These are phyloP conservation scores for Isatis lusitanica DNA, from an alignment of 441 rosid species.

Conservation along the genomic window DNA sequence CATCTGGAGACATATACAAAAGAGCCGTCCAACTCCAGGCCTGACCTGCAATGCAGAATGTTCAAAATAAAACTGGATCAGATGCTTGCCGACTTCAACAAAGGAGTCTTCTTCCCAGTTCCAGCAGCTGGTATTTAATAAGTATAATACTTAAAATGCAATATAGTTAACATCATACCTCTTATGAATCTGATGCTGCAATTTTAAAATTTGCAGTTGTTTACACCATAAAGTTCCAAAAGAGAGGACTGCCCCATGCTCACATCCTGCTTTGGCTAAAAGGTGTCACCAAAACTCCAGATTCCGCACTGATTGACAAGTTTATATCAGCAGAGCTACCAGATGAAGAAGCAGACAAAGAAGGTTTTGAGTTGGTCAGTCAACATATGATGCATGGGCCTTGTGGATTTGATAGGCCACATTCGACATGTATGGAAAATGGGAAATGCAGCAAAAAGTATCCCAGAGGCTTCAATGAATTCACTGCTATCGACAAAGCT, in stretches of 20 bases:
- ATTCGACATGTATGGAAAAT: neutral
- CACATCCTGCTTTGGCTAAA: neutral
- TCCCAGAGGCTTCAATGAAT: neutral
- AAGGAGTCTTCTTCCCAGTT: neutral
- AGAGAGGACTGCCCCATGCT: neutral
- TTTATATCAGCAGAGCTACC: neutral
- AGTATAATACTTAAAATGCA: too few relatives aligned
- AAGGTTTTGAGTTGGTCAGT: neutral
- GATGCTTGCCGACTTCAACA: neutral
- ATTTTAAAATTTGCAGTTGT: neutral
- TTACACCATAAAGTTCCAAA: neutral
- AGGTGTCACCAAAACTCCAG: neutral
- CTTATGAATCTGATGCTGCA: neutral
- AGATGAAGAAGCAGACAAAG: neutral
- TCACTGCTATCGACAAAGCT: neutral
- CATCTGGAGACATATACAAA: neutral
- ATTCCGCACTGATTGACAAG: neutral
- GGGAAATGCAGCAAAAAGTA: neutral
- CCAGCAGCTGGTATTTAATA: neutral
- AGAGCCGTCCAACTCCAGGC: neutral
- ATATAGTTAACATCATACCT: neutral
- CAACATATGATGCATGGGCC: neutral
- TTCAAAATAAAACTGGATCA: neutral
- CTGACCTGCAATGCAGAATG: neutral
- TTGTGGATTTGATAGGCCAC: neutral